Percentiles rank a stretch among this genome's conserved stretches.
Evolutionary conservation across 1,139 yeast species (phyloP).

Genomic region (Yamadazyma atlantica): DNA sequence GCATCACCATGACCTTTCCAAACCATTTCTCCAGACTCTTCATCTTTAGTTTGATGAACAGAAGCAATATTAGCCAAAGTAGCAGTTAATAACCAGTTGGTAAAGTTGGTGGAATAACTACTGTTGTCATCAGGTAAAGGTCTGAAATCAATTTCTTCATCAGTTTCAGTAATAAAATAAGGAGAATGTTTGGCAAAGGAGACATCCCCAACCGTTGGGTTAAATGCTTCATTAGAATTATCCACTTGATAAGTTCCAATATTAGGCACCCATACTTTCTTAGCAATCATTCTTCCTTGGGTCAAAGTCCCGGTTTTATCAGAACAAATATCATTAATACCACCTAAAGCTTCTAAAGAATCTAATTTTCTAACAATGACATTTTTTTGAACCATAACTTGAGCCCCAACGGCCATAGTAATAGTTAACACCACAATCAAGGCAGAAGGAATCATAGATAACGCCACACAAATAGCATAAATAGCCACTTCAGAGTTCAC

Average conservation of each 20-base stretch:
- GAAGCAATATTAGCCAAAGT: slow-evolving; percentile 74
- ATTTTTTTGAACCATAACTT: slow-evolving; percentile 68
- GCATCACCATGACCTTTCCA: slow-evolving; percentile 88
- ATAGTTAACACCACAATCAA: slow-evolving; percentile 78
- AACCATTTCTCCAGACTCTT: slow-evolving; percentile 29
- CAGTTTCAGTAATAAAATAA: slow-evolving; percentile 32
- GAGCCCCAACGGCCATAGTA: slow-evolving; percentile 86
- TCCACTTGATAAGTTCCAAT: slow-evolving; percentile 65
- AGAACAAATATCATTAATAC: slow-evolving; percentile 78
- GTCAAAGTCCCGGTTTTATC: slow-evolving; percentile 85
- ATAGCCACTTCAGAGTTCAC: slow-evolving; percentile 74
- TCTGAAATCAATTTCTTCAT: slow-evolving; percentile 35
- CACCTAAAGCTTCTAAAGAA: slow-evolving; percentile 77
- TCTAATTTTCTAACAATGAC: slow-evolving; percentile 79
- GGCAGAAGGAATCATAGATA: slow-evolving; percentile 83
- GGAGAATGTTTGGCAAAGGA: slow-evolving; percentile 45
- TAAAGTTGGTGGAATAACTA: slow-evolving; percentile 25
- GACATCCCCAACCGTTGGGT: slow-evolving; percentile 68
- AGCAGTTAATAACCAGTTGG: slow-evolving; percentile 57
- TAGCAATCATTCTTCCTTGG: slow-evolving; percentile 76
- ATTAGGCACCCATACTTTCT: slow-evolving; percentile 74
- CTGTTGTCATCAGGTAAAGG: slow-evolving; percentile 22
- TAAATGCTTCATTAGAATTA: slow-evolving; percentile 65
- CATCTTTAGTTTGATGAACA: slow-evolving; percentile 43
- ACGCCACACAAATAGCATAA: slow-evolving; percentile 80